Base-by-base conservation (phyloP, 371 early-diverging fungal genomes). In the Sporodiniella umbellata region DNA sequence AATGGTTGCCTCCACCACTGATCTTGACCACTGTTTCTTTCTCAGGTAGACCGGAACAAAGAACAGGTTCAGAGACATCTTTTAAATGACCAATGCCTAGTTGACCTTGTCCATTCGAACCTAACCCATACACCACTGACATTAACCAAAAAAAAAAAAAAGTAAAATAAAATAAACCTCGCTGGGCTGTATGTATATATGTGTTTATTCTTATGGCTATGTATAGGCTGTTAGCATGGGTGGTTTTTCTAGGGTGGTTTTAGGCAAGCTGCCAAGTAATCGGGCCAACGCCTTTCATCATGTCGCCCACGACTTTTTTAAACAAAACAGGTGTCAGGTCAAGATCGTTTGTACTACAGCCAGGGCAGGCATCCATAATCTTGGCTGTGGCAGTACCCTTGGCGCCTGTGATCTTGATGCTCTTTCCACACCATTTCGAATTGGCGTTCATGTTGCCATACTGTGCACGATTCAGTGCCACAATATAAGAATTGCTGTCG, bases 1-100 rank as follows among this genome's bases (percentile, higher is more conserved):
- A 69, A 50, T 87, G 89, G 47, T 87, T 87, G 3, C 85, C 82
- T 12, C 87, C 89, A 15, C 84, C 83, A 5, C 58, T 52, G 1
- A 75, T 46, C 15, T 74, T 65, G 23, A 48, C 22, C 10, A 68
- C 53, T 5, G 51, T 21, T 21, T 60, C 59, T 25, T 52, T 24
- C 0, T 28, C 37, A 4, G 66, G 71, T 33, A 69, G 33, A 17
- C 65, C 71, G 2, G 60, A 31, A 35, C 74, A 70, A 8, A 17
- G 42, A 15, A 52, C 50, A 2, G 70, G 66, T 14, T 19, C 45
- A 17, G 40, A 45, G 6, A 60, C 45, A 39, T 85, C 85, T 15
- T 68, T 57, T 8, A 33, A 39, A 45, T 79, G 75, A 19, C 80
- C 82, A 30, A 81, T 51, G 5, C 83, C 83, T 31, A 85, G 71